These are phyloP conservation scores for Mucor saturninus DNA, from an alignment of 371 early-diverging fungal genomes.

Conservation along the genomic window DNA sequence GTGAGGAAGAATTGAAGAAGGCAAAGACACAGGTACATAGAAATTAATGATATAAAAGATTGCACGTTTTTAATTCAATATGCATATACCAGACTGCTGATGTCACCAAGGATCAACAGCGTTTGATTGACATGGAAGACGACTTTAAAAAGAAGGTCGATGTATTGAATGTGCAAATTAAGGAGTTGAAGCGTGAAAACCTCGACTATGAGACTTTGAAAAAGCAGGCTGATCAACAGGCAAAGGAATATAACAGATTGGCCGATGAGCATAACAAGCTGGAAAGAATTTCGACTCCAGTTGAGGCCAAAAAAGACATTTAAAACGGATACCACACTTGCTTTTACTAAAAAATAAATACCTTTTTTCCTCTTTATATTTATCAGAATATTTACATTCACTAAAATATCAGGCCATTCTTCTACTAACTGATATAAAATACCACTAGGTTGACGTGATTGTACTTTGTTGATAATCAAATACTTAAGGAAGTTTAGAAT, in stretches of 20 bases:
- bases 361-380: background rate
- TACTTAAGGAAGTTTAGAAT: too few relatives aligned
- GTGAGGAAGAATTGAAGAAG: conserved; percentile 65
- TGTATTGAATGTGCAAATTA: conserved; percentile 41
- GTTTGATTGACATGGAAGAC: conserved; percentile 34
- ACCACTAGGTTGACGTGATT: too few relatives aligned
- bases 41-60: background rate
- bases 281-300: conserved; percentile 30
- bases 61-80: background rate
- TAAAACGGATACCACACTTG: conserved; percentile 7
- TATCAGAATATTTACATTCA: too few relatives aligned
- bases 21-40: conserved; percentile 52
- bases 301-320: conserved; percentile 26
- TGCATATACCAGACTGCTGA: conserved; percentile 17
- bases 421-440: too few relatives aligned
- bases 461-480: too few relatives aligned
- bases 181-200: conserved; percentile 57
- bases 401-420: too few relatives aligned
- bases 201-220: conserved; percentile 73
- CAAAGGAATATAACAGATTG: conserved; percentile 74
- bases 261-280: conserved; percentile 71
- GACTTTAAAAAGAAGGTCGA: conserved; percentile 30
- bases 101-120: conserved; percentile 24
- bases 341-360: background rate
- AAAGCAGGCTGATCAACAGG: conserved; percentile 74